phyloP scores from a whole-genome alignment of 2,329 filamentous ascomycete genomes.

The Lachnellula subtilissima region DNA sequence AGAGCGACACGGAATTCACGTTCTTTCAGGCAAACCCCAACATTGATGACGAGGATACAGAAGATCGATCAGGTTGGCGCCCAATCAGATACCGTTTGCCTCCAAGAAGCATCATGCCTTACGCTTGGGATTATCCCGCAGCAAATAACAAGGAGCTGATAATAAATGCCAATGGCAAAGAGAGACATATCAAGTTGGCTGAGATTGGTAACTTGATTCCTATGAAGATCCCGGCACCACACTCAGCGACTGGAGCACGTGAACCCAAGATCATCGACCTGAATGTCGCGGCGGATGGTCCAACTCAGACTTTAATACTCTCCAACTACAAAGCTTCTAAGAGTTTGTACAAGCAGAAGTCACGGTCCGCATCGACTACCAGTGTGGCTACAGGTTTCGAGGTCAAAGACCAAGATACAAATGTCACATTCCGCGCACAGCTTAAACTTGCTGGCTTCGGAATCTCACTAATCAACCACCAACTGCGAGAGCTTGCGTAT shows the following conservation, averaged over 20 bases:
- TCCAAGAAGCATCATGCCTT: slow-evolving; percentile 96
- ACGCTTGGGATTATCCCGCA: slow-evolving; percentile 97
- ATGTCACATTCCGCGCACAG: slow-evolving; percentile 83
- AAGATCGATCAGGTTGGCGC: slow-evolving; percentile 83
- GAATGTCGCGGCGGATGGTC: slow-evolving; percentile 91
- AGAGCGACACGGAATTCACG: slow-evolving; percentile 93
- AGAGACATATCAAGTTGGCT: slow-evolving; percentile 87
- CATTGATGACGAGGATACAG: slow-evolving; percentile 80
- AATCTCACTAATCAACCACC: slow-evolving; percentile 87
- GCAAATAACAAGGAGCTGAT: slow-evolving; percentile 95
- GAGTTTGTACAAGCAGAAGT: slow-evolving; percentile 74
- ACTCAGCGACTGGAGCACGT: slow-evolving; percentile 47
- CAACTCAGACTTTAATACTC: slow-evolving; percentile 88
- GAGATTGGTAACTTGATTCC: slow-evolving; percentile 96
- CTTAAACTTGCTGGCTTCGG: slow-evolving; percentile 86
- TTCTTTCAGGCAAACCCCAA: slow-evolving; percentile 96
- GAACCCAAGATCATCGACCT: slow-evolving; percentile 89
- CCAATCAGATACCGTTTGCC: slow-evolving; percentile 90
- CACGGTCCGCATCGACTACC: slow-evolving; percentile 46
- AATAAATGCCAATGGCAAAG: slow-evolving; percentile 70
- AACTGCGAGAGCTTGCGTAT: slow-evolving; percentile 88
- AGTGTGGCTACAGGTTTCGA: slow-evolving; percentile 71
- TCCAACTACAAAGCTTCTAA: slow-evolving; percentile 91
- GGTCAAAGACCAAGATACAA: slow-evolving; percentile 85
- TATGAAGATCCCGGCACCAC: slow-evolving; percentile 71